phyloP scores from a whole-genome alignment of 345 rosid species.

The Arabidopsis thaliana region TAIR10.1 NC_003070.9:11245001-11245500 shows the following conservation, averaged over 20 bases:
- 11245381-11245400: not conserved
- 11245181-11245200: too few species aligned
- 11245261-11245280: not conserved
- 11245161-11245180: too few species aligned
- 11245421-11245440: not conserved
- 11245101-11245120: conserved; percentile 86
- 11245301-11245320: not conserved
- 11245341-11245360: not conserved
- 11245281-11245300: not conserved
- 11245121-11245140: conserved; percentile 96
- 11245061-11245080: conserved; percentile 39
- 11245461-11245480: not conserved
- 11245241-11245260: not conserved
- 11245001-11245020: too few species aligned
- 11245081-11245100: conserved; percentile 82
- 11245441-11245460: not conserved
- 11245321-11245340: not conserved
- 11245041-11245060: not conserved
- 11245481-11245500: not conserved
- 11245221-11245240: too few species aligned
- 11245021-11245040: not conserved
- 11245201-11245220: too few species aligned
- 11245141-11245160: conserved; percentile 71
- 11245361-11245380: not conserved
- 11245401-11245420: not conserved